phyloP scores from a whole-genome alignment of 345 rosid species.

The Physaria fendleri region DNA sequence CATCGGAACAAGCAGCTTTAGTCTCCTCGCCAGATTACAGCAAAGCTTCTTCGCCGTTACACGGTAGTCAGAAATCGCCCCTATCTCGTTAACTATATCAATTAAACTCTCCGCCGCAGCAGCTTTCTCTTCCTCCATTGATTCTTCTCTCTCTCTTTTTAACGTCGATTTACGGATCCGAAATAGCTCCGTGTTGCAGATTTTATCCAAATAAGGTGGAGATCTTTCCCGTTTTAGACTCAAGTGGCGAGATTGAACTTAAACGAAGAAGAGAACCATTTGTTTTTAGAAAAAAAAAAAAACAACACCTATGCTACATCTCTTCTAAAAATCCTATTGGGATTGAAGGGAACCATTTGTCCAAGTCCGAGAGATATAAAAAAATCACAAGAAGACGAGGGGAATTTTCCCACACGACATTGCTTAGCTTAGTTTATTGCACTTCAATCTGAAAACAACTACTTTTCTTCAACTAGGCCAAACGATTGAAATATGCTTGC shows the following conservation, averaged over 20 bases:
- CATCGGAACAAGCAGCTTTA: constrained; percentile 76
- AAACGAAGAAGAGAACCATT: constrained; percentile 15
- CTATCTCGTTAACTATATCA: constrained; percentile 61
- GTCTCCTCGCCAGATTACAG: constrained; percentile 65
- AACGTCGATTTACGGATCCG: constrained; percentile 11
- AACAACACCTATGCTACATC: too few relatives aligned
- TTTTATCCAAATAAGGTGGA: neutral
- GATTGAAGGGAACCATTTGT: too few relatives aligned
- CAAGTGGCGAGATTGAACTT: constrained; percentile 13
- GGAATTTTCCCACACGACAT: too few relatives aligned
- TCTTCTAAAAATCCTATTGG: too few relatives aligned
- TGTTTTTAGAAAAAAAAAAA: too few relatives aligned
- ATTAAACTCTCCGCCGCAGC: constrained; percentile 44
- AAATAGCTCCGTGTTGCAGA: neutral
- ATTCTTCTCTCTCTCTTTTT: neutral
- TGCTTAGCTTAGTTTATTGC: too few relatives aligned
- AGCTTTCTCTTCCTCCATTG: constrained; percentile 57
- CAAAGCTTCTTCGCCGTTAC: constrained; percentile 66
- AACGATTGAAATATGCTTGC: too few relatives aligned
- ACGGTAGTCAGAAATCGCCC: constrained; percentile 52
- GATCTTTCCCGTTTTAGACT: neutral
- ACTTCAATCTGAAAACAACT: too few relatives aligned
- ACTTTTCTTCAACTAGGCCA: too few relatives aligned
- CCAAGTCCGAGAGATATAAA: too few relatives aligned
- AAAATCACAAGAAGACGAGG: too few relatives aligned